Base-by-base conservation (phyloP, 805 yeast genomes). In the Candida germanica region DNA sequence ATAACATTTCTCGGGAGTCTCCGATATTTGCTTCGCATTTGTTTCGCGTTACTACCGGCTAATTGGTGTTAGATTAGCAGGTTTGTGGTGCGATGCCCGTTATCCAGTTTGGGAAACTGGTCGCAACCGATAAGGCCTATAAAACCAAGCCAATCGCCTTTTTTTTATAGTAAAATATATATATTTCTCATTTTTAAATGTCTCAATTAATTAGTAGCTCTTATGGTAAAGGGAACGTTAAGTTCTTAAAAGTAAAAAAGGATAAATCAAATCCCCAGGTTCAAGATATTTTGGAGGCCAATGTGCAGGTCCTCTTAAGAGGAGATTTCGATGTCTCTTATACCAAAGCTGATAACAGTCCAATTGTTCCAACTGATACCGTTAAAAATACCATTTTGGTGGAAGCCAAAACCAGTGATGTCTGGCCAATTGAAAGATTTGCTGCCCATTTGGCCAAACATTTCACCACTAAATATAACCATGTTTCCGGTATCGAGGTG, bases 311-410 rank as follows among this genome's bases (percentile, higher is more conserved):
- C 18, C 68, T 89, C 33, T 71, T 89, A 40, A 79, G 75, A 48
- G 97, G 97, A 44, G 75, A 72, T 38, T 80, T 89, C 52, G 96
- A 84, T 44, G 63, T 66, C 20, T 80, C 95, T 3, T 89, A 85
- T 70, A 89, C 96, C 33, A 54, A 81, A 40, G 96, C 96, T 25
- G 94, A 89, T 64, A 89, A 89, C 67, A 56, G 84, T 2, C 76
- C 84, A n/a, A 80, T 89, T 53, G 94, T 89, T 33, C 96, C 97
- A 40, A 89, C 97, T 6, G 96, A 88, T 61, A 87, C 96, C 1
- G 88, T 87, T 38, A 88, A 88, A 64, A 88, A 88, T 71, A 88
- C 96, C 34, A 78, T 86, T 46, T 71, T 84, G 56, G 73, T 89
- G 22, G 81, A 85, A 47, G 96, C 96, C 46, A 85, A 83, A 64